Evolutionary conservation across 1,284 basidiomycete species (phyloP).

Genomic region (Paramarasmius palmivorus): DNA sequence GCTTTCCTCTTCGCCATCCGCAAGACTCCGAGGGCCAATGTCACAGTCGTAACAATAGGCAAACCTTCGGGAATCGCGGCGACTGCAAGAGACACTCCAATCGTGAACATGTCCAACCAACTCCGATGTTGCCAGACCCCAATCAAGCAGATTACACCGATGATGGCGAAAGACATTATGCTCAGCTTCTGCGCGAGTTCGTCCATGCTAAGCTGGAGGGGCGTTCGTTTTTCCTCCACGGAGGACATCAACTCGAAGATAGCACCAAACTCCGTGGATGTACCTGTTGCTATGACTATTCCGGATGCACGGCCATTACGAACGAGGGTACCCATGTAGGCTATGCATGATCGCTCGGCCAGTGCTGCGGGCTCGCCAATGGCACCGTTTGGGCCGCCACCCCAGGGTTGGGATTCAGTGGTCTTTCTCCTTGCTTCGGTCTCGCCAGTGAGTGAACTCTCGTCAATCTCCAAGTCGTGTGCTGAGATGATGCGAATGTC

Average conservation of each 20-base stretch:
- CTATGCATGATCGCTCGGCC: slow-evolving; percentile 88
- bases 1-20: slow-evolving; percentile 94
- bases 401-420: slow-evolving; percentile 38
- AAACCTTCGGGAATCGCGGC: slow-evolving; percentile 97
- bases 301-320: slow-evolving; percentile 87
- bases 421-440: slow-evolving; percentile 81
- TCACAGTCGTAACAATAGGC: slow-evolving; percentile 97
- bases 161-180: slow-evolving; percentile 87
- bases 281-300: slow-evolving; percentile 89
- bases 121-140: slow-evolving; percentile 86
- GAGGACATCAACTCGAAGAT: slow-evolving; percentile 99
- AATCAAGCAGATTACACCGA: slow-evolving; percentile 91
- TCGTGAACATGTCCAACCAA: slow-evolving; percentile 99
- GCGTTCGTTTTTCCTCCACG: slow-evolving; percentile 91
- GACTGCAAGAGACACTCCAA: slow-evolving; percentile 95
- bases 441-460: slow-evolving; percentile 94
- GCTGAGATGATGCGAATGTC: slow-evolving; percentile 84
- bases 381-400: slow-evolving; percentile 15
- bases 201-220: slow-evolving; percentile 94
- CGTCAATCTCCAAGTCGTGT: slow-evolving; percentile 90
- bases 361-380: slow-evolving; percentile 63
- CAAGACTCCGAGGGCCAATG: slow-evolving; percentile 91
- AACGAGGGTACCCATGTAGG: slow-evolving; percentile 97
- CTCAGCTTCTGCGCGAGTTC: slow-evolving; percentile 94
- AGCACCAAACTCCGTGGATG: slow-evolving; percentile 91